Evolutionary conservation across 2,329 filamentous ascomycete genomes (phyloP).

Genomic region (Epichloe bromicola): DNA sequence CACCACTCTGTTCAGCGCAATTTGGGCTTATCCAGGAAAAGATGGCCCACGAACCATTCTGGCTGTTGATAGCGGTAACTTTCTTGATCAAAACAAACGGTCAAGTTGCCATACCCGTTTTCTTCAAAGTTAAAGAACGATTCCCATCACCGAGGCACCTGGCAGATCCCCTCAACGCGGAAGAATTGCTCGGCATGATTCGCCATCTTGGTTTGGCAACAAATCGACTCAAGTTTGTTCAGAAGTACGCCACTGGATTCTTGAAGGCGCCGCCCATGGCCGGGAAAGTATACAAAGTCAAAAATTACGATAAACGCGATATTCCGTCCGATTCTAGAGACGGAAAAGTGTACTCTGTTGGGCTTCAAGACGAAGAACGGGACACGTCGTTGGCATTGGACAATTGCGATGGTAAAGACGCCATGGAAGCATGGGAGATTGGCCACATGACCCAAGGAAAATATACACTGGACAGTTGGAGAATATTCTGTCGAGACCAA

Average conservation of each 20-base stretch:
- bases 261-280: slow-evolving; percentile 45
- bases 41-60: slow-evolving; percentile 62
- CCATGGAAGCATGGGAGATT: slow-evolving; percentile 58
- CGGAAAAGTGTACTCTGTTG: not conserved
- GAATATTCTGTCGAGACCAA: slow-evolving; percentile 80
- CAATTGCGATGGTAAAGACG: slow-evolving; percentile 3
- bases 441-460: slow-evolving; percentile 70
- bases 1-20: slow-evolving; percentile 43
- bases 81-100: slow-evolving; percentile 77
- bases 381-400: not conserved
- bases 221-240: slow-evolving; percentile 53
- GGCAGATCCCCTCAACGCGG: slow-evolving; percentile 33
- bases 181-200: slow-evolving; percentile 49
- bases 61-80: slow-evolving; percentile 67
- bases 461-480: slow-evolving; percentile 82
- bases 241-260: slow-evolving; percentile 60
- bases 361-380: not conserved
- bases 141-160: slow-evolving; percentile 58
- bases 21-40: slow-evolving; percentile 83
- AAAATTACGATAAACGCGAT: slow-evolving; percentile 30
- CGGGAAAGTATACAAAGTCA: slow-evolving; percentile 40
- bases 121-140: slow-evolving; percentile 51
- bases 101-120: slow-evolving; percentile 59
- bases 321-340: slow-evolving; percentile 10
- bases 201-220: slow-evolving; percentile 57